A percentile compares a stretch with the other conserved stretches of the same genome.
phyloP scores from a whole-genome alignment of 179 eudicot species.

The Monotropa hypopitys region DNA sequence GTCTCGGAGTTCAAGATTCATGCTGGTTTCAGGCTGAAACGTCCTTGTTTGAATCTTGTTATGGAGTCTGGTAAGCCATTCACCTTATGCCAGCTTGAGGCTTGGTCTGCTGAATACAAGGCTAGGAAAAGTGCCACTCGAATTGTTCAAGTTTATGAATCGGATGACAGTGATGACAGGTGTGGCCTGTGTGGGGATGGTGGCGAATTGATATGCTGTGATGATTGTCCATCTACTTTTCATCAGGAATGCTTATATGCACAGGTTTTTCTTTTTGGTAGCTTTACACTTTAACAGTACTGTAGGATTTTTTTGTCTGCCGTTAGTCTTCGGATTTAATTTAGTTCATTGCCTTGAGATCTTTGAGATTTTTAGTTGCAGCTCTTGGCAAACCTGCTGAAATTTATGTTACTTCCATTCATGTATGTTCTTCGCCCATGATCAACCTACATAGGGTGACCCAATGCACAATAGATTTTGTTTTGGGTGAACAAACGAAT shows the following conservation, averaged over 20 bases:
- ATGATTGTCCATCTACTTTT: slow-evolving; percentile 89
- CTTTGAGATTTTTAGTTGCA: neutral
- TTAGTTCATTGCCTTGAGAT: neutral
- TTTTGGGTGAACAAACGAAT: neutral
- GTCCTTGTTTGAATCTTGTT: slow-evolving; percentile 71
- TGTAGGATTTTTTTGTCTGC: slow-evolving; percentile 1
- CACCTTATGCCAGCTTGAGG: slow-evolving; percentile 75
- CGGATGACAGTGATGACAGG: slow-evolving; percentile 78
- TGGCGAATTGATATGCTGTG: slow-evolving; percentile 89
- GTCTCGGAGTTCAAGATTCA: slow-evolving; percentile 63
- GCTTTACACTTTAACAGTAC: neutral
- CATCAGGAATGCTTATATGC: slow-evolving; percentile 71
- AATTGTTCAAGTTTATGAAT: slow-evolving; percentile 37
- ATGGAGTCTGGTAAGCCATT: slow-evolving; percentile 74
- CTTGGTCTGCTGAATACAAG: slow-evolving; percentile 96
- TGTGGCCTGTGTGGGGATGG: slow-evolving; percentile 95
- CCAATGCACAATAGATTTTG: neutral
- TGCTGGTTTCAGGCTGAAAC: slow-evolving; percentile 52
- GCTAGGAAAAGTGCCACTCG: slow-evolving; percentile 43
- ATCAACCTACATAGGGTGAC: neutral
- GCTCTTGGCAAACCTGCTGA: neutral
- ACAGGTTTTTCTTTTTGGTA: slow-evolving; percentile 48
- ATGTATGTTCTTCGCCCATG: neutral
- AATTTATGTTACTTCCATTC: neutral
- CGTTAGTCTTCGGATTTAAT: neutral